Evolutionary conservation across 2,329 filamentous ascomycete species (phyloP).

Genomic region (Apiospora rasikravindrae): DNA sequence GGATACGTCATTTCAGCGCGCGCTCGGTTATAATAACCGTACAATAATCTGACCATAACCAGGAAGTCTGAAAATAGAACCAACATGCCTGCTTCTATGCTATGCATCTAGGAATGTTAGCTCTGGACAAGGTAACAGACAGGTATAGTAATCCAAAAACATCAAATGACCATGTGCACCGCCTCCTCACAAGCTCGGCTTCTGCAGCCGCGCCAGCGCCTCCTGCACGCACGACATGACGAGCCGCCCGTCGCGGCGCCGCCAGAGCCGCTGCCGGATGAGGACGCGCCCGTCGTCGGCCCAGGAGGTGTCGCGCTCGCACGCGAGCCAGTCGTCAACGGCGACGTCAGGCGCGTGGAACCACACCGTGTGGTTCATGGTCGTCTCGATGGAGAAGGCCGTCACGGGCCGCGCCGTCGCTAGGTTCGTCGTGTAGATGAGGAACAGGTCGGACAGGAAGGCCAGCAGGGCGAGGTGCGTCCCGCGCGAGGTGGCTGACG

Average conservation of each 20-base stretch:
- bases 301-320: conserved; percentile 26
- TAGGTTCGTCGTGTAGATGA: conserved; percentile 23
- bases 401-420: conserved; percentile 18
- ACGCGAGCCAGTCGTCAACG: conserved; percentile 26
- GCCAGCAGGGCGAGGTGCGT: conserved; percentile 21
- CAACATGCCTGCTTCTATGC: background rate
- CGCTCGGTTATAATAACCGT: background rate
- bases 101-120: background rate
- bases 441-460: conserved; percentile 20
- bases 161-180: too few species aligned
- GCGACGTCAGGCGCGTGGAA: conserved; percentile 25
- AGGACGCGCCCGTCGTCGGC: conserved; percentile 27
- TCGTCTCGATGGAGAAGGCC: conserved; percentile 21
- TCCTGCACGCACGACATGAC: conserved; percentile 26
- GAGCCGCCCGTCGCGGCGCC: conserved; percentile 22
- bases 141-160: too few species aligned
- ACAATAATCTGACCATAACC: background rate
- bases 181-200: background rate
- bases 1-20: background rate
- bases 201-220: conserved; percentile 21
- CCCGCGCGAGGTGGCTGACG: background rate
- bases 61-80: background rate
- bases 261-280: conserved; percentile 26
- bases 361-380: conserved; percentile 25
- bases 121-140: background rate